Conservation (phyloP, 139 green algal species). For the Eudorina sp. region DNA sequence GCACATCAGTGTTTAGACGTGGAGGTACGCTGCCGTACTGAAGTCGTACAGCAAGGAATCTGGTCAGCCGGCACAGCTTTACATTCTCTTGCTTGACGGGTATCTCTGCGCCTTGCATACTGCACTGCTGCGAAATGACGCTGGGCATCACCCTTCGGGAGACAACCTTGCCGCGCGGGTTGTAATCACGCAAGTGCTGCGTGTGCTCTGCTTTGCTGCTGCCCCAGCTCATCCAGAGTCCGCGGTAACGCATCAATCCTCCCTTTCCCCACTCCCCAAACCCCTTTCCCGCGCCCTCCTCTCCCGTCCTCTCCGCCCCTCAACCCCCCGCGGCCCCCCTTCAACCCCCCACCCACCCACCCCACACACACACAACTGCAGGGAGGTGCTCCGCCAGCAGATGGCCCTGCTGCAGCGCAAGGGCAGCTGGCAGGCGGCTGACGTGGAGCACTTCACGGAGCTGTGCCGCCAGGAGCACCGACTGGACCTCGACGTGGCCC, state of each 20-base stretch:
- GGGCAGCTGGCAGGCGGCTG: conserved; percentile 55
- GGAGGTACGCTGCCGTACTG: background rate
- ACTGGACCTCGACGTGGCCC: conserved; percentile 33
- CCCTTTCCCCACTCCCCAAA: no score
- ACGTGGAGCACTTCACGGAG: conserved; percentile 60
- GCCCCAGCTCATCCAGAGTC: background rate
- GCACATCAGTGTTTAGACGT: background rate
- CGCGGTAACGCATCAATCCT: background rate
- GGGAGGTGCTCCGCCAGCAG: conserved; percentile 52
- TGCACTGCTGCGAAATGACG: background rate
- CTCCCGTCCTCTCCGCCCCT: background rate
- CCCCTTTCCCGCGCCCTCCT: background rate
- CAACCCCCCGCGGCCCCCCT: background rate
- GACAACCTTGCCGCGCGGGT: background rate
- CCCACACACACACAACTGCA: background rate
- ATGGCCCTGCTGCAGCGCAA: conserved; percentile 66
- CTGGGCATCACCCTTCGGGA: background rate
- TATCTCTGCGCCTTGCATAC: no score
- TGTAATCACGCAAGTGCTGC: no score
- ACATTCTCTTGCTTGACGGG: background rate
- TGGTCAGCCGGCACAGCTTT: background rate
- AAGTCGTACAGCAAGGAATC: background rate
- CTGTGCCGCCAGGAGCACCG: conserved; percentile 57
- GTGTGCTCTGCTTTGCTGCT: background rate
- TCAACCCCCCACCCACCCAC: background rate